Evolutionary conservation across 2,329 filamentous ascomycete genomes (phyloP).

Genomic region (Triangularia verruculosa): DNA sequence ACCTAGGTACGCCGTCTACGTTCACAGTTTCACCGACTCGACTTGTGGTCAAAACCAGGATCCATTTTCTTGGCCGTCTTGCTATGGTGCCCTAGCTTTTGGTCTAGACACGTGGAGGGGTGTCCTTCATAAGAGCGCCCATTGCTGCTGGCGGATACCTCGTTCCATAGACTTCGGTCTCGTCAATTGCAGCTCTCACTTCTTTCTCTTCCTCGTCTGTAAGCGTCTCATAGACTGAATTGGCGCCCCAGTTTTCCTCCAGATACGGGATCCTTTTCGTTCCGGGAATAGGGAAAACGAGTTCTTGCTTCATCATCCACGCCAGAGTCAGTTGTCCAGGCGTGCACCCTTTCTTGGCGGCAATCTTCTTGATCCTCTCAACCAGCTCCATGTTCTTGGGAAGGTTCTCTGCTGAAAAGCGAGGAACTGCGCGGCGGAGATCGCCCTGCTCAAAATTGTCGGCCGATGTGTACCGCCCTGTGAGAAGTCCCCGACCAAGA

Average conservation of each 20-base stretch:
- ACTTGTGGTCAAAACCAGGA: too few species aligned
- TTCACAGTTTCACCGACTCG: too few species aligned
- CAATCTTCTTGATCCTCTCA: constrained; percentile 29
- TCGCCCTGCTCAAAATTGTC: constrained; percentile 39
- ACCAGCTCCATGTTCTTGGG: constrained; percentile 43
- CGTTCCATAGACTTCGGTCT: constrained; percentile 45
- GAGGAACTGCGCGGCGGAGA: constrained; percentile 35
- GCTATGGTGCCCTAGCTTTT: neutral
- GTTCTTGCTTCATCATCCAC: constrained; percentile 50
- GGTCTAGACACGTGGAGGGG: constrained; percentile 3
- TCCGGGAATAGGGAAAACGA: constrained; percentile 57
- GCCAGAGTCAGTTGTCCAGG: constrained; percentile 53
- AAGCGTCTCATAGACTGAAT: constrained; percentile 48
- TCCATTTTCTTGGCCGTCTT: too few species aligned
- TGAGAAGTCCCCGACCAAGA: constrained; percentile 43
- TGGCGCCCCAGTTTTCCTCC: constrained; percentile 57
- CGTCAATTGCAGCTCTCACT: constrained; percentile 48
- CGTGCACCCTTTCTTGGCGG: constrained; percentile 39
- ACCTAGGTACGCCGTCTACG: too few species aligned
- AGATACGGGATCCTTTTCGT: constrained; percentile 30
- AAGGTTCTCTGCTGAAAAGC: constrained; percentile 47
- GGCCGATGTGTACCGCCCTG: constrained; percentile 37
- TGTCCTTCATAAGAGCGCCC: constrained; percentile 18
- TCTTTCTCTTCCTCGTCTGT: constrained; percentile 48
- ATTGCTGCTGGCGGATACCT: constrained; percentile 40